phyloP scores from a whole-genome alignment of 768 basidiomycete genomes.

The Erythrobasidium yunnanense region DNA sequence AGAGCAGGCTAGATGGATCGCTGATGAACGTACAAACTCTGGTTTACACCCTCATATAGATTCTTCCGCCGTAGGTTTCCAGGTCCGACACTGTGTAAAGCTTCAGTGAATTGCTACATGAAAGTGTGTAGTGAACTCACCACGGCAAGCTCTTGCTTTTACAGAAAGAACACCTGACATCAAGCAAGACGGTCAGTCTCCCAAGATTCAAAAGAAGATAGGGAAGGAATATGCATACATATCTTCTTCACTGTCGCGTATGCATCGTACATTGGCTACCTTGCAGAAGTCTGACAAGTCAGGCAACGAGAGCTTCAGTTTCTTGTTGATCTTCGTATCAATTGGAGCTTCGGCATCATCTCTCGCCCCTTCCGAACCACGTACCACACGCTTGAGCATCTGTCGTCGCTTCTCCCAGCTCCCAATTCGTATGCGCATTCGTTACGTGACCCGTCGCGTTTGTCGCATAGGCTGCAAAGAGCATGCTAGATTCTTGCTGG shows the following conservation, averaged over 20 bases:
- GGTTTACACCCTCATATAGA: constrained; percentile 12
- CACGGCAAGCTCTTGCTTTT: not conserved
- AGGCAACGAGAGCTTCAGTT: too few relatives aligned
- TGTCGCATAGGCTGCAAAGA: constrained; percentile 15
- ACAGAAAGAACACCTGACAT: constrained; percentile 15
- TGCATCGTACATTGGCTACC: not conserved
- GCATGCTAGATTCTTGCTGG: constrained; percentile 23
- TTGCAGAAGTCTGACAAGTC: not conserved
- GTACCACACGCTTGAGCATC: not conserved
- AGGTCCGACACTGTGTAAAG: constrained; percentile 7
- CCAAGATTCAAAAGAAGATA: not conserved
- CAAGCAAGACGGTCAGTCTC: not conserved
- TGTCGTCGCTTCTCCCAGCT: not conserved
- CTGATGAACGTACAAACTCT: constrained; percentile 6
- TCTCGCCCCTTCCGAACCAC: not conserved
- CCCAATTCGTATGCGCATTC: constrained; percentile 17
- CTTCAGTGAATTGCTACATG: not conserved
- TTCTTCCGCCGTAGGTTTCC: not conserved
- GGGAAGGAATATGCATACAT: not conserved
- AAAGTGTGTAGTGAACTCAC: not conserved
- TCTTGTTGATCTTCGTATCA: too few relatives aligned
- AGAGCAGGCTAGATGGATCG: not conserved
- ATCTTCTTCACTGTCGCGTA: not conserved
- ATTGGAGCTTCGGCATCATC: too few relatives aligned
- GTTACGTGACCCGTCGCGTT: constrained; percentile 9